phyloP scores from a whole-genome alignment of 73 alveolate species.

The Stentor roeselii region DNA sequence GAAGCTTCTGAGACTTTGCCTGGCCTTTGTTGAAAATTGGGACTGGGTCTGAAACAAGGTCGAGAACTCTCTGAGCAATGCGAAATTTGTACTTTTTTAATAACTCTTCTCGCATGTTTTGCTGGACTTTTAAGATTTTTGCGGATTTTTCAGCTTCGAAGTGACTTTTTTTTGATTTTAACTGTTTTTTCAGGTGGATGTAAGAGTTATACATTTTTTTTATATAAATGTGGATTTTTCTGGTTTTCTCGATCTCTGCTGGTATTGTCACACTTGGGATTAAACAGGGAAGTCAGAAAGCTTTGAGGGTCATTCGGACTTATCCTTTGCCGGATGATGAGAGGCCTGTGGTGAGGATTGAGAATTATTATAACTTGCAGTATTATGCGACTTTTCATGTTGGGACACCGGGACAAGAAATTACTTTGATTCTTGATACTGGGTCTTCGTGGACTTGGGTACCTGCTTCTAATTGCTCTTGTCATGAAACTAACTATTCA shows the following conservation, averaged over 20 bases:
- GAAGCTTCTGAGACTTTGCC: not conserved
- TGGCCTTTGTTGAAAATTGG: not conserved
- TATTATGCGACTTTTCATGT: slow-evolving; percentile 71
- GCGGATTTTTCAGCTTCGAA: not conserved
- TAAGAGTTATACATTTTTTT: not conserved
- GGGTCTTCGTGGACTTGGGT: slow-evolving; percentile 87
- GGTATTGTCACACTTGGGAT: too few relatives aligned
- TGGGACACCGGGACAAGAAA: slow-evolving; percentile 57
- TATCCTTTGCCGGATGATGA: too few relatives aligned
- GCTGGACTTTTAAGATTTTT: not conserved
- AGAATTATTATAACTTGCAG: slow-evolving; percentile 71
- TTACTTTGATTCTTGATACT: slow-evolving; percentile 80
- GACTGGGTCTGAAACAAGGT: slow-evolving; percentile 3
- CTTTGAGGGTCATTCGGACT: too few relatives aligned
- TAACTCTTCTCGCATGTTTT: slow-evolving; percentile 9
- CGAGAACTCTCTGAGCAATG: not conserved
- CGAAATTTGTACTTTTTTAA: not conserved
- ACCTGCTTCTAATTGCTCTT: not conserved
- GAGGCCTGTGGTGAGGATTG: too few relatives aligned
- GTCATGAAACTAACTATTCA: not conserved
- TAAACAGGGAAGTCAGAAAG: too few relatives aligned
- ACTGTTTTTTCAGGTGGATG: not conserved
- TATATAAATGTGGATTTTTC: too few relatives aligned
- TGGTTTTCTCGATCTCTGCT: too few relatives aligned
- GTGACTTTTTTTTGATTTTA: not conserved